phyloP scores from a whole-genome alignment of 257 asterid genomes.

The Primulina huaijiensis region DNA sequence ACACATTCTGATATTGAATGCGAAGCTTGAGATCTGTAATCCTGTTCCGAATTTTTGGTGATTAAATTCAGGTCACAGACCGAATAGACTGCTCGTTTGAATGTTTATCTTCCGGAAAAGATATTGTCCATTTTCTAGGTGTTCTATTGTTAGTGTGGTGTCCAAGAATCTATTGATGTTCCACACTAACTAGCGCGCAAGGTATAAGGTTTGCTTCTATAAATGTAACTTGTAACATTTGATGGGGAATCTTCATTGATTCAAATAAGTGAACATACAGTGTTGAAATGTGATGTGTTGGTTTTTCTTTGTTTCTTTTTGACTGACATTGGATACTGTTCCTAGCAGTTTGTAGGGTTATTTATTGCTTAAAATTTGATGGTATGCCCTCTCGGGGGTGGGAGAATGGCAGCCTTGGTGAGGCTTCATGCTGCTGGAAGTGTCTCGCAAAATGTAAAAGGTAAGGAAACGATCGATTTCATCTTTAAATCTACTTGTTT shows the following conservation, averaged over 20 bases:
- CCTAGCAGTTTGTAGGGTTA: constrained; percentile 29
- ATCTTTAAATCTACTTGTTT: constrained; percentile 21
- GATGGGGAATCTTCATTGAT: constrained; percentile 11
- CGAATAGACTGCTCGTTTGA: background rate
- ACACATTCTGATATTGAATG: background rate
- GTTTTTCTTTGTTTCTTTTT: background rate
- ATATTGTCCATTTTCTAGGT: background rate
- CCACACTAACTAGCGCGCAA: background rate
- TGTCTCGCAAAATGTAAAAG: constrained; percentile 47
- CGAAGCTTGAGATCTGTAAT: background rate
- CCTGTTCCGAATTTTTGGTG: background rate
- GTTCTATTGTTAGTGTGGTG: background rate
- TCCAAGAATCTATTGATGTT: background rate
- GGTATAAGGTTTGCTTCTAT: constrained; percentile 2
- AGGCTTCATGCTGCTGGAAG: constrained; percentile 58
- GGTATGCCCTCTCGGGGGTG: constrained; percentile 72
- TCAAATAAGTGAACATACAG: background rate
- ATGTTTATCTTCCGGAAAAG: background rate
- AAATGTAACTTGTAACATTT: background rate
- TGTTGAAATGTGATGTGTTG: background rate
- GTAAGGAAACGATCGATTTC: constrained; percentile 32
- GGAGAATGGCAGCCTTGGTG: constrained; percentile 76
- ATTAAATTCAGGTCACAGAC: background rate
- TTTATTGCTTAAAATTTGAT: constrained; percentile 38
- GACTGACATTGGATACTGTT: constrained; percentile 17